Evolutionary conservation across 768 basidiomycete species (phyloP).

Genomic region (Lentinula lateritia): DNA sequence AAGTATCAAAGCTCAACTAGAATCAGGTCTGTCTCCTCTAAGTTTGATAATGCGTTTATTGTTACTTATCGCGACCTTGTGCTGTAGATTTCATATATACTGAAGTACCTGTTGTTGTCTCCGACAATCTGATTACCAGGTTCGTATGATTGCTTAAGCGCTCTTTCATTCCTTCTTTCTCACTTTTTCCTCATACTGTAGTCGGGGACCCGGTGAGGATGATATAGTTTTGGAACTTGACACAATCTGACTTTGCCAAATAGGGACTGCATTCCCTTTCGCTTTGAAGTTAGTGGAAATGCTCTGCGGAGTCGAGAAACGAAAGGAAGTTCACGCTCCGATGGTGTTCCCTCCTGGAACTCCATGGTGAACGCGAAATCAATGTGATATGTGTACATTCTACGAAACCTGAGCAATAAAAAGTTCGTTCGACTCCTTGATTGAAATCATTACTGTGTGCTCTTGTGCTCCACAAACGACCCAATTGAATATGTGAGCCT

Average conservation of each 20-base stretch:
- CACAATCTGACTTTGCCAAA: background rate
- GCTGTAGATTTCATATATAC: conserved; percentile 58
- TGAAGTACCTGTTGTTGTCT: conserved; percentile 70
- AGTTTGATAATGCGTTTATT: background rate
- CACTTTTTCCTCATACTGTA: conserved; percentile 17
- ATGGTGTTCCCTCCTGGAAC: conserved; percentile 68
- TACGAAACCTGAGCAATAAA: background rate
- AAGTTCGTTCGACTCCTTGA: too few relatives aligned
- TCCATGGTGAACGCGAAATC: conserved; percentile 25
- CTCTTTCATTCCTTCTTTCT: background rate
- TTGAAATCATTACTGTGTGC: too few relatives aligned
- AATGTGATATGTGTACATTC: background rate
- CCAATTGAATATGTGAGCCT: too few relatives aligned
- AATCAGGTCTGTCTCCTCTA: conserved; percentile 29
- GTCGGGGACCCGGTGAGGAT: conserved; percentile 64
- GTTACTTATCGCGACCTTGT: background rate
- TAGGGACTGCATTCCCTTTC: conserved; percentile 75
- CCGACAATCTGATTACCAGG: conserved; percentile 76
- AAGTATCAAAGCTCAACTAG: conserved; percentile 55
- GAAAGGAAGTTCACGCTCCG: conserved; percentile 54
- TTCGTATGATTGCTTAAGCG: conserved; percentile 18
- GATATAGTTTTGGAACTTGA: background rate
- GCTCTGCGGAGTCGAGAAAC: conserved; percentile 58
- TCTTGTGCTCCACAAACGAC: too few relatives aligned
- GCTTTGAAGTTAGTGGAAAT: conserved; percentile 71